phyloP scores from a whole-genome alignment of 768 basidiomycete species.

The Serendipita sp. region DNA sequence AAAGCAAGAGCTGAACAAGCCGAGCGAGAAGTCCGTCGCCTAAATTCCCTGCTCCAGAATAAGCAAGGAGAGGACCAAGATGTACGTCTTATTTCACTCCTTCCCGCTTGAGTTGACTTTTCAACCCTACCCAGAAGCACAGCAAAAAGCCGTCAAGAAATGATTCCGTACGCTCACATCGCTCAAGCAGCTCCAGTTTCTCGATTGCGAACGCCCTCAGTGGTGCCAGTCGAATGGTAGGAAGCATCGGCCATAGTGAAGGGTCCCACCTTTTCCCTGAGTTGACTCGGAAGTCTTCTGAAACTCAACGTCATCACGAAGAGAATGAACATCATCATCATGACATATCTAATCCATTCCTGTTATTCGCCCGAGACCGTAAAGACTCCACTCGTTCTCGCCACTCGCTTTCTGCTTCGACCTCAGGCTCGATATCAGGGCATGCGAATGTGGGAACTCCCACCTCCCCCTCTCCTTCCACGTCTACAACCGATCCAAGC shows the following conservation, averaged over 20 bases:
- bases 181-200: background rate
- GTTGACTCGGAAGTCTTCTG: background rate
- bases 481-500: background rate
- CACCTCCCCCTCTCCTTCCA: background rate
- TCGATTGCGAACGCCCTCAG: background rate
- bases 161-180: background rate
- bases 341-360: conserved; percentile 2
- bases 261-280: background rate
- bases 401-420: background rate
- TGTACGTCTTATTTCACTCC: background rate
- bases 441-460: background rate
- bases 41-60: background rate
- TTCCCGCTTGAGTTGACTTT: background rate
- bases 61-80: background rate
- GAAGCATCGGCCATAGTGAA: conserved; percentile 1
- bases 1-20: background rate
- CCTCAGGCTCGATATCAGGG: background rate
- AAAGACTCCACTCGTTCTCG: background rate
- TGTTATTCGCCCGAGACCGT: background rate
- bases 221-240: background rate
- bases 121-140: background rate
- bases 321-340: background rate
- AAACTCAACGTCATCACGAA: background rate
- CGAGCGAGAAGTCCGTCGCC: background rate
- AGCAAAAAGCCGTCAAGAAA: background rate